Evolutionary conservation across 805 yeast species (phyloP), one percentile per base, ranked within the genome.

Genomic region (Allodekkera sacchari): DNA sequence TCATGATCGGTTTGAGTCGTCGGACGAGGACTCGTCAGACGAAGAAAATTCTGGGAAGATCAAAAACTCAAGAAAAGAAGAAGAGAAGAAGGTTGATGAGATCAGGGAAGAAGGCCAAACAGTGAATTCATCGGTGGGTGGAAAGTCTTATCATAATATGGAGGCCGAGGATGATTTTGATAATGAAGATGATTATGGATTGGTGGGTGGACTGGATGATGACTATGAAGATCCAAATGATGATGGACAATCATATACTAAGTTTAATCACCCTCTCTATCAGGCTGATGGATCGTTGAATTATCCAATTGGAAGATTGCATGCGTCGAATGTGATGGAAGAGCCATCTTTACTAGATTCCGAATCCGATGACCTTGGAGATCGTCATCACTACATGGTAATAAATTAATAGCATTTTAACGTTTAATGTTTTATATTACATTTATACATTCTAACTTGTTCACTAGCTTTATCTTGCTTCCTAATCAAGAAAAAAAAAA

Each of bases 141-240:
- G 59, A 10, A 57, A 53, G 32, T 57, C 59, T 12, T 54, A 55
- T 27, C 59, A 55, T 32, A 52, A 49, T 32, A 52, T 55, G 59
- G 38, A 43, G 17, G 83, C 84, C 1, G 74, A 76, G 43, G 84
- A 76, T 47, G 83, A 77, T 44, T 81, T 39, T 19, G 43, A 47
- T 8, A 57, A 53, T 21, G 55, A 50, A 14, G 17, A 11, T 13
- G 28, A 22, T 13, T 31, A 31, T 13, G 16, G 20, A 19, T 15
- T 21, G 26, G 33, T 22, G 31, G 29, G 17, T 28, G 36, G 27
- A 27, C 35, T 38, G 12, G 39, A 36, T 18, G 82, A 71, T 10
- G 85, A 77, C 38, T 79, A 81, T 45, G 74, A 72, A 44, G 88
- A 81, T 48, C 88, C 89, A 1, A 79, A 81, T 47, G 89, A 82